phyloP scores from a whole-genome alignment of 768 basidiomycete species.

The Podaxis sp. region DNA sequence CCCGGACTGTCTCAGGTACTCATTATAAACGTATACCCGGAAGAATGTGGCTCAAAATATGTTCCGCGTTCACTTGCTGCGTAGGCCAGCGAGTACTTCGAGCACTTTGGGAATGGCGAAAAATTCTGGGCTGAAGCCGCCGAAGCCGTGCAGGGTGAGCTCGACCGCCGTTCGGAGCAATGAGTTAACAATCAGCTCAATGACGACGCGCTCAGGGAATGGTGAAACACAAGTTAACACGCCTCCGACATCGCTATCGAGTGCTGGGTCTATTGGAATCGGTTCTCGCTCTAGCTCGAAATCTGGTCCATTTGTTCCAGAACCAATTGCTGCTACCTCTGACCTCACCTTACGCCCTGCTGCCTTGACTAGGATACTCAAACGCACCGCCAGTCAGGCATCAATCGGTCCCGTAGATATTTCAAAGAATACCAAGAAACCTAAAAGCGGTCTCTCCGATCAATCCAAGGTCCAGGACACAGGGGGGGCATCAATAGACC shows the following conservation, averaged over 20 bases:
- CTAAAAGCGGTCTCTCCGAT: background rate
- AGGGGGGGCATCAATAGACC: background rate
- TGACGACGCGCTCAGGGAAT: background rate
- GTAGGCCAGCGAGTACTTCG: constrained; percentile 1
- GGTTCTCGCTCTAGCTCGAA: background rate
- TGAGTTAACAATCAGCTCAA: background rate
- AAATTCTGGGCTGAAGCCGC: constrained; percentile 7
- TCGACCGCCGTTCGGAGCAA: background rate
- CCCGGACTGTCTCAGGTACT: constrained; percentile 1
- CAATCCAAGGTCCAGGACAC: background rate
- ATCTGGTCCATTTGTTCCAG: background rate
- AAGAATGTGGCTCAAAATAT: background rate
- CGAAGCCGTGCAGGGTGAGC: background rate
- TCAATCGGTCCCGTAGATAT: background rate
- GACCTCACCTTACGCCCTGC: background rate
- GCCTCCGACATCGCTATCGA: constrained; percentile 3
- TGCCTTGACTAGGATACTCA: background rate
- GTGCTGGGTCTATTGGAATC: background rate
- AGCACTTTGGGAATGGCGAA: background rate
- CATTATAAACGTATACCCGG: background rate
- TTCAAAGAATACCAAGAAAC: background rate
- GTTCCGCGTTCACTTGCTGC: background rate
- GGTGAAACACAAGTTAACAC: background rate
- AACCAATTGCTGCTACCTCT: background rate
- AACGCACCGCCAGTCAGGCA: background rate